Percentiles rank a stretch among this genome's conserved stretches.
phyloP scores from a whole-genome alignment of 352 stramenopile genomes.

The Globisporangium spiculum region DNA sequence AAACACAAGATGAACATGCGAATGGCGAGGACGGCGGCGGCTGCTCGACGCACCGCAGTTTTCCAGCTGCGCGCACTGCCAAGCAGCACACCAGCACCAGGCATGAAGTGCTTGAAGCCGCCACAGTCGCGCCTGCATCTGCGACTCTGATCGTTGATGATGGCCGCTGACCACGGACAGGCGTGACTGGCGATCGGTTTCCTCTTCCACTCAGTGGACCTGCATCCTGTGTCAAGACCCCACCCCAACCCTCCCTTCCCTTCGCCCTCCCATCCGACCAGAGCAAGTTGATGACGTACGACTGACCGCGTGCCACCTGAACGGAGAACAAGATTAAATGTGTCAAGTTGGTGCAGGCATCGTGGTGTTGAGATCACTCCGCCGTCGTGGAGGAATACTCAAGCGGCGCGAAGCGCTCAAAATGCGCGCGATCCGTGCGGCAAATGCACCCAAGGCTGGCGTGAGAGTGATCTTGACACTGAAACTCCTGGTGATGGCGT shows the following conservation, averaged over 20 bases:
- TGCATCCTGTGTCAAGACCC: not conserved
- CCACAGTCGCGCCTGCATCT: not conserved
- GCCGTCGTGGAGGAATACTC: not conserved
- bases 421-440: not conserved
- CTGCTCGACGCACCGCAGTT: not conserved
- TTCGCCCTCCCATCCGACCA: not conserved
- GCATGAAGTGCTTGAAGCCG: not conserved
- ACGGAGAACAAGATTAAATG: not conserved
- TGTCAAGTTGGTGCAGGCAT: not conserved
- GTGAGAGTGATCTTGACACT: not conserved
- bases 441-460: not conserved
- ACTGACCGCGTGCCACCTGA: not conserved
- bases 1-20: not conserved
- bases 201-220: not conserved
- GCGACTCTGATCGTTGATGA: not conserved
- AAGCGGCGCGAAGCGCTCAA: not conserved
- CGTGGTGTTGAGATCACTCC: too few relatives aligned
- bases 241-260: not conserved
- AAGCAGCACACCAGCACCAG: not conserved
- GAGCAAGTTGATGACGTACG: too few relatives aligned
- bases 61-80: not conserved
- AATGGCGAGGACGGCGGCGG: not conserved
- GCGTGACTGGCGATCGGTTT: not conserved
- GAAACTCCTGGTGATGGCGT: not conserved
- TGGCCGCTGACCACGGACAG: not conserved